phyloP scores from a whole-genome alignment of 2,329 filamentous ascomycete genomes.

The Blastomyces percursus region DNA sequence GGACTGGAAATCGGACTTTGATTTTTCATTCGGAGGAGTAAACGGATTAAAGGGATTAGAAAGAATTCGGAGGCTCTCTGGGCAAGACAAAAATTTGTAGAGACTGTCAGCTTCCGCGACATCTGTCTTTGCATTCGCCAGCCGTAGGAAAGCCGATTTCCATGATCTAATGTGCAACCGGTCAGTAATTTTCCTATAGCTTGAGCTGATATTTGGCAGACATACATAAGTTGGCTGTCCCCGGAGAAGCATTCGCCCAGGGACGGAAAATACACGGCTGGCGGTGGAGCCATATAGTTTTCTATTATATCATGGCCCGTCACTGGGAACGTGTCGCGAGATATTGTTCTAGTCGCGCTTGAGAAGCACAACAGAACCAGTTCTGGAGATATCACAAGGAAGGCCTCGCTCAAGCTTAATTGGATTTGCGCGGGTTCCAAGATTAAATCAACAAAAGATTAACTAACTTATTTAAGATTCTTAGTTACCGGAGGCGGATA shows the following conservation, averaged over 20 bases:
- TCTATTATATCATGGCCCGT: constrained; percentile 30
- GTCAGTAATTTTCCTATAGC: constrained; percentile 11
- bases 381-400: background rate
- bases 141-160: constrained; percentile 45
- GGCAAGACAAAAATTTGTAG: constrained; percentile 58
- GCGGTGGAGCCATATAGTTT: constrained; percentile 55
- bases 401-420: too few species aligned
- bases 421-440: too few species aligned
- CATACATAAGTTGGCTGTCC: constrained; percentile 66
- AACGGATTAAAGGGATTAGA: constrained; percentile 60
- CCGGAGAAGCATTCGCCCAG: constrained; percentile 76
- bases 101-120: constrained; percentile 48
- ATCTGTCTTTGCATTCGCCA: constrained; percentile 32
- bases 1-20: constrained; percentile 65
- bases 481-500: too few species aligned
- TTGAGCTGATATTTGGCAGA: background rate
- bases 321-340: background rate
- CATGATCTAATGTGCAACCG: constrained; percentile 43
- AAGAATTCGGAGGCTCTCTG: constrained; percentile 57
- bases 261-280: constrained; percentile 70
- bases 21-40: constrained; percentile 47
- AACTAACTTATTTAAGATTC: too few species aligned
- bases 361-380: background rate
- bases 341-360: background rate
- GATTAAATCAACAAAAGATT: too few species aligned